A percentile compares a stretch with the other conserved stretches of the same genome.
Evolutionary conservation across 768 basidiomycete species (phyloP).

Genomic region (Pholiota conissans): DNA sequence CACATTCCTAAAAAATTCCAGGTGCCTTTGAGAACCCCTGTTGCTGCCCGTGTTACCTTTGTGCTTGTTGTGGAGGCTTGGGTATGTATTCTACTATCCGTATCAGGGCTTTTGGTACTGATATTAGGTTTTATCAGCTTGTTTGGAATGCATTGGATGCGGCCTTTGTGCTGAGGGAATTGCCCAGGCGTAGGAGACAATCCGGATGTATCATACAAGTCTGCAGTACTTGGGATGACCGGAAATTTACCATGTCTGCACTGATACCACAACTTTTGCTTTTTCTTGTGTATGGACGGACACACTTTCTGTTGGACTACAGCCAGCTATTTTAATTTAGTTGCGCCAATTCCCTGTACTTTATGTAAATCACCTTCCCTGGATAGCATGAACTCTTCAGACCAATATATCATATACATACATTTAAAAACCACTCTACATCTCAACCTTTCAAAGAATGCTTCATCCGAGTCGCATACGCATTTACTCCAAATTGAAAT

Average conservation of each 20-base stretch:
- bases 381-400: too few relatives aligned
- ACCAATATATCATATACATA: too few relatives aligned
- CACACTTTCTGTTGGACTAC: neutral
- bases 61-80: conserved; percentile 71
- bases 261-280: neutral
- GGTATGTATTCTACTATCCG: conserved; percentile 33
- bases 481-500: too few relatives aligned
- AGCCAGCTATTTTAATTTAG: too few relatives aligned
- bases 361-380: neutral
- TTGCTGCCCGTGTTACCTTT: conserved; percentile 72
- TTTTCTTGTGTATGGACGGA: neutral
- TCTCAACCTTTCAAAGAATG: too few relatives aligned
- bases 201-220: too few relatives aligned
- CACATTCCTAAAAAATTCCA: conserved; percentile 18
- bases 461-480: too few relatives aligned
- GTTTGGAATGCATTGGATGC: conserved; percentile 70
- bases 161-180: conserved; percentile 61
- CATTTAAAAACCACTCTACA: too few relatives aligned
- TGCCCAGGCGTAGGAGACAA: conserved; percentile 22
- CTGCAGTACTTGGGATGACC: neutral
- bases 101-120: neutral
- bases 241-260: neutral
- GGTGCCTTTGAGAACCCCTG: conserved; percentile 61
- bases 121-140: conserved; percentile 36
- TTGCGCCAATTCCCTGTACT: too few relatives aligned